phyloP scores from a whole-genome alignment of 805 yeast species.

The Starmerella riodocensis region DNA sequence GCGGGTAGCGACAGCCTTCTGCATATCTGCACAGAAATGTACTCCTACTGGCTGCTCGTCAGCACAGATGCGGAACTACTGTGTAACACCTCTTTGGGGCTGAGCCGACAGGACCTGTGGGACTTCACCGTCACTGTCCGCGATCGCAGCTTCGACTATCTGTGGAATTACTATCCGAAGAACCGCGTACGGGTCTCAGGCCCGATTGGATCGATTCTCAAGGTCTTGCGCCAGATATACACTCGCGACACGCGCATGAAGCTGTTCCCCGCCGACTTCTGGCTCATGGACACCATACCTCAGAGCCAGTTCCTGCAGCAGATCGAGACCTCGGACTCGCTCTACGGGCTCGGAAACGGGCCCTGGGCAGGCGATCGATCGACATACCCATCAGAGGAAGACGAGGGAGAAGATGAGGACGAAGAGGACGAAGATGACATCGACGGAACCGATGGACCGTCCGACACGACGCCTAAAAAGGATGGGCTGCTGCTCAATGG shows the following conservation, averaged over 20 bases:
- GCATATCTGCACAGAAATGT: constrained; percentile 43
- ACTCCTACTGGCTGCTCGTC: constrained; percentile 53
- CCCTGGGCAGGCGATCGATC: background rate
- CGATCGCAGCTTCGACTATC: constrained; percentile 36
- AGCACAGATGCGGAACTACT: constrained; percentile 53
- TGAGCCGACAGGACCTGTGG: constrained; percentile 31
- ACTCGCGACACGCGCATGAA: constrained; percentile 49
- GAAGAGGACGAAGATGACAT: constrained; percentile 1
- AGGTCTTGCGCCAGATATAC: constrained; percentile 51
- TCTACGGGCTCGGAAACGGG: constrained; percentile 10
- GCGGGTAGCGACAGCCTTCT: constrained; percentile 24
- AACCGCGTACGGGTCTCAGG: constrained; percentile 2
- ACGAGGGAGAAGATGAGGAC: constrained; percentile 12
- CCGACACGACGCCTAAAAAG: too few species aligned
- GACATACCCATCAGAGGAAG: constrained; percentile 17
- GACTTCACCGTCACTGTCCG: constrained; percentile 38
- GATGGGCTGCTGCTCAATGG: background rate
- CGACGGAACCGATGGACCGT: background rate
- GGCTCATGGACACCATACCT: constrained; percentile 33
- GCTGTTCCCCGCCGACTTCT: constrained; percentile 39
- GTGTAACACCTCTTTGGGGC: constrained; percentile 32
- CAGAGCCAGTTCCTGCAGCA: background rate
- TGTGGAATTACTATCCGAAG: constrained; percentile 29
- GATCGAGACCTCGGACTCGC: background rate
- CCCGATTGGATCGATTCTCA: constrained; percentile 32